phyloP scores from a whole-genome alignment of 805 yeast genomes.

The Saccharomyces eubayanus region DNA sequence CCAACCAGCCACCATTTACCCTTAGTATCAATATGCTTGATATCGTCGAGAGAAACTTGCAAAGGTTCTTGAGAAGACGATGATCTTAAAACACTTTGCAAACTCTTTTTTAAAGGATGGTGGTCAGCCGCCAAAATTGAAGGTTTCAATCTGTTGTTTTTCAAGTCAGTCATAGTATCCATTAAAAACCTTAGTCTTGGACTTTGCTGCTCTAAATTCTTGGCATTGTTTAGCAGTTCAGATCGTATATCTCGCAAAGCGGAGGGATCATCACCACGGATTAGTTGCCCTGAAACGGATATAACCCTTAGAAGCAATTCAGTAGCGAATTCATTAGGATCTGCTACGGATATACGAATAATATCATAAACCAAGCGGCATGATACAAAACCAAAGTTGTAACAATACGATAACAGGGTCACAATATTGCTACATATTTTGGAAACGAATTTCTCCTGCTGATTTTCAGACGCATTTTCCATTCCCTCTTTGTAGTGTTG shows the following conservation, averaged over 20 bases:
- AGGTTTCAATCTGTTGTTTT: conserved; percentile 68
- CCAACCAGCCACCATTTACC: conserved; percentile 99
- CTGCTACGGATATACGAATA: conserved; percentile 43
- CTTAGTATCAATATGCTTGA: conserved; percentile 59
- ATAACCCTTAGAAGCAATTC: conserved; percentile 69
- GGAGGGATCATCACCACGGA: conserved; percentile 83
- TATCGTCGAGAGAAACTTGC: conserved; percentile 74
- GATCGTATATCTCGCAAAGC: conserved; percentile 72
- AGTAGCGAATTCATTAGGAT: conserved; percentile 62
- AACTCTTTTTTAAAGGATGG: conserved; percentile 39
- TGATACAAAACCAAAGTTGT: conserved; percentile 68
- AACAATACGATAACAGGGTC: conserved; percentile 68
- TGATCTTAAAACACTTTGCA: conserved; percentile 40
- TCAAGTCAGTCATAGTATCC: conserved; percentile 78
- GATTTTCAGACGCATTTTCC: not conserved
- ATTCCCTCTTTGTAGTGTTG: conserved; percentile 26
- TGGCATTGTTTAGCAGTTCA: conserved; percentile 20
- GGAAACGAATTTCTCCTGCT: conserved; percentile 8
- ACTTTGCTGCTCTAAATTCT: conserved; percentile 40
- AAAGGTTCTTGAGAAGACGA: conserved; percentile 51
- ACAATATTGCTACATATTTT: conserved; percentile 57
- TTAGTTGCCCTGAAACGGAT: conserved; percentile 69
- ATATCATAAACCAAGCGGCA: conserved; percentile 72
- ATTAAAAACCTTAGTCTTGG: conserved; percentile 74
- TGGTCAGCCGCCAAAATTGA: conserved; percentile 27